Base-by-base conservation (phyloP, 176 grass and related monocot genomes). In the Ensete ventricosum region DNA sequence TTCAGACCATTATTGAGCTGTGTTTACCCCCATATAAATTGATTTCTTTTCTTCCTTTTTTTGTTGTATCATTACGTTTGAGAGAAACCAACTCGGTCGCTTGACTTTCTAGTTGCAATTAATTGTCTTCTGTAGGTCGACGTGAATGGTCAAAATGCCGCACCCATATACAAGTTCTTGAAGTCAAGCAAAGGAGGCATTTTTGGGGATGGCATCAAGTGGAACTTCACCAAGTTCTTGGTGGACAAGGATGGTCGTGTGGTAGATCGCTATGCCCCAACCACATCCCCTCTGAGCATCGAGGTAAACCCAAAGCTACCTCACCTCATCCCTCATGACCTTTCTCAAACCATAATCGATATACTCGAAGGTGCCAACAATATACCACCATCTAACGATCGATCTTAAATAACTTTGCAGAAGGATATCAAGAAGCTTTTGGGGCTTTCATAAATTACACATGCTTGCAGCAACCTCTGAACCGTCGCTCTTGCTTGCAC, bases 171-270 rank as follows among this genome's bases (percentile, higher is more conserved):
- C 29, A 69, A 69, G 66, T 69, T 50, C 66, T 34, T 69, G 66
- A 69, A 69, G 27, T 69, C 66, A 0, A 69, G 14, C 12, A 69
- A 69, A 69, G 66, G 66, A 16, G 24, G 25, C 16, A 11, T 69
- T 16, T 43, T 69, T 69, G 66, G 66, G 27, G 12, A 50, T 69
- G 12, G 26, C 66, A 69, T 69, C 25, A 69, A 69, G 25, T 69
- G 66, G 66, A 69, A 69, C 25, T 69, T 69, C 25, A 16, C 66
- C 10, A 69, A 69, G 66, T 69, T 69, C 29, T 34, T 69, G 66
- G 27, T 69, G 2, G 66, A 69, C 66, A 69, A 69, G 66, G 66
- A 69, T 43, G 66, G 66, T 11, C 13, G 9, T 2, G 66, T 69
- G 11, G 66, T 50, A 27, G 66, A 69, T 27, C 66, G 29, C 14